These are phyloP conservation scores for Geotrichum restrictum DNA, from an alignment of 1,139 yeast genomes.

Conservation along the genomic window DNA sequence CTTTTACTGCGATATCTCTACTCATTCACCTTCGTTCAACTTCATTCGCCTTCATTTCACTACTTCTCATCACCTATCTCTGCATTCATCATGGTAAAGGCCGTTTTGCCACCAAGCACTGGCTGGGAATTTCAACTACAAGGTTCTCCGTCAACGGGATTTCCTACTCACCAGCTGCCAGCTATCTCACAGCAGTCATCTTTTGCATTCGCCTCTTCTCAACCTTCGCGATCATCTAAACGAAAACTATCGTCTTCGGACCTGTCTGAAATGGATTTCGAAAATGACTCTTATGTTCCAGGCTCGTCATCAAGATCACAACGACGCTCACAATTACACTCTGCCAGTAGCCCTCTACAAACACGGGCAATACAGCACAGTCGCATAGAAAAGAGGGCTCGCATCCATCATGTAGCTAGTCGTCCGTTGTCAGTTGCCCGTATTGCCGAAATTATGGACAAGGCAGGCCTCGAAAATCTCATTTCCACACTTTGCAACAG, in stretches of 20 bases:
- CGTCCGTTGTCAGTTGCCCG: constrained; percentile 54
- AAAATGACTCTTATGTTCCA: not conserved
- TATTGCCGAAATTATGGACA: constrained; percentile 64
- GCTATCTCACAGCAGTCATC: not conserved
- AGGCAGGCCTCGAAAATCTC: constrained; percentile 50
- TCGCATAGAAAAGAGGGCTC: constrained; percentile 12
- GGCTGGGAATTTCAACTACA: constrained; percentile 21
- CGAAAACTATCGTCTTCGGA: constrained; percentile 2
- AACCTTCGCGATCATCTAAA: not conserved
- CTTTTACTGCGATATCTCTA: not conserved
- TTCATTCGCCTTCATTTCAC: not conserved
- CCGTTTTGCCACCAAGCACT: constrained; percentile 21
- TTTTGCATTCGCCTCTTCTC: not conserved
- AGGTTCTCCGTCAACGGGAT: not conserved
- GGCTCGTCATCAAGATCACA: too few relatives aligned
- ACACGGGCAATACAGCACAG: not conserved
- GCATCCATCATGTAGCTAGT: constrained; percentile 27
- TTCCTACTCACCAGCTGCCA: not conserved
- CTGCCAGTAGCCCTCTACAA: not conserved
- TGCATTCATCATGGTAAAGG: constrained; percentile 12
- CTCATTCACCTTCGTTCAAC: not conserved
- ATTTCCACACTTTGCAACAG: constrained; percentile 50
- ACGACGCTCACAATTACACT: not conserved
- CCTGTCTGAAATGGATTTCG: not conserved
- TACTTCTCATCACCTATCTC: not conserved